Percentiles rank a stretch among this genome's conserved stretches.
Evolutionary conservation across 768 basidiomycete genomes (phyloP).

Genomic region (Mycena haematopus): DNA sequence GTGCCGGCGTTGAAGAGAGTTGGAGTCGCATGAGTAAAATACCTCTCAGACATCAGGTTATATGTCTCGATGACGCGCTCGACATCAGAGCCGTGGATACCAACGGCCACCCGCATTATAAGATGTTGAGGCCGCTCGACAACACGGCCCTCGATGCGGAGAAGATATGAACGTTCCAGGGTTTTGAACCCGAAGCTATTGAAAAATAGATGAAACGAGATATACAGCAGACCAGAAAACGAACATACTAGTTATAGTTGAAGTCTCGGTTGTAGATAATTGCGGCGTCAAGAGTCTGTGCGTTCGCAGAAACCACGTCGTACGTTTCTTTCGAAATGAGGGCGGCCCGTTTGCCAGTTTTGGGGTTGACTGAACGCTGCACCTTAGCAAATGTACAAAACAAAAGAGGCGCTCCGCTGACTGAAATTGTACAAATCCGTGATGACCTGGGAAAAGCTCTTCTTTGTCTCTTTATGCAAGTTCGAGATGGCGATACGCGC

Average conservation of each 20-base stretch:
- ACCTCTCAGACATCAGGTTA: constrained; percentile 96
- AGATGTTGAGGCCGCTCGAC: constrained; percentile 98
- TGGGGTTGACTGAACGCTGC: constrained; percentile 79
- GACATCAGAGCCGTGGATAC: constrained; percentile 90
- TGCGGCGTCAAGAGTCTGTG: constrained; percentile 85
- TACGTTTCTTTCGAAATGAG: constrained; percentile 94
- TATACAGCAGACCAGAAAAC: constrained; percentile 35
- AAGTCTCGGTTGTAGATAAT: constrained; percentile 99
- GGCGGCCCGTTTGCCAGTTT: constrained; percentile 84
- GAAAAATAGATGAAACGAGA: neutral
- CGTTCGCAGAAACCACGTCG: constrained; percentile 81
- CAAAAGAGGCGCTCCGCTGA: constrained; percentile 41
- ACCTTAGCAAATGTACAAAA: neutral
- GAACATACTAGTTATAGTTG: constrained; percentile 88
- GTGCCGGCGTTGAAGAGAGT: constrained; percentile 99
- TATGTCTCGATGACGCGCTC: constrained; percentile 92
- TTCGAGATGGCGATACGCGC: constrained; percentile 99
- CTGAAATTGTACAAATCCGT: constrained; percentile 90
- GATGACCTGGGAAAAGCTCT: constrained; percentile 92
- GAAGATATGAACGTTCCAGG: constrained; percentile 95
- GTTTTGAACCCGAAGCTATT: constrained; percentile 99
- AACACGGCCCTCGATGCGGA: constrained; percentile 91
- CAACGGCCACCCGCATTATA: constrained; percentile 99
- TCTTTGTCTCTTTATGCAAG: constrained; percentile 98
- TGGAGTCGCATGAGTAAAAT: constrained; percentile 98